These are phyloP conservation scores for Zygosaccharomyces kombuchaensis DNA, from an alignment of 805 yeast species.

Conservation along the genomic window DNA sequence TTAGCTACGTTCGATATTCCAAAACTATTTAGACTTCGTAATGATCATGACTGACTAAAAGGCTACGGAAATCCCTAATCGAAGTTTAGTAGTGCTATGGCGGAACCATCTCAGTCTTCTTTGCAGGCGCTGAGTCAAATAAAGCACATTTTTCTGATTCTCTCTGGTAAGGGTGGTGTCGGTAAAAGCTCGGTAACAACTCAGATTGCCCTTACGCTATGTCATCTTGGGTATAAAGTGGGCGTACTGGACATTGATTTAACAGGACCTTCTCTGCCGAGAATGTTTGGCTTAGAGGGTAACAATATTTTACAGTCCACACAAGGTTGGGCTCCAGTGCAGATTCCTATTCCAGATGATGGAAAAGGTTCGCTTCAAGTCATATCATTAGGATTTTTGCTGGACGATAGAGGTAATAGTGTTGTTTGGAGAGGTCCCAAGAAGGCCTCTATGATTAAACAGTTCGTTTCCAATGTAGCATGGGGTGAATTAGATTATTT, in stretches of 20 bases:
- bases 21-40: neutral
- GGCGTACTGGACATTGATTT: conserved; percentile 94
- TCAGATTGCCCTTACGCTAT: conserved; percentile 82
- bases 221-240: conserved; percentile 67
- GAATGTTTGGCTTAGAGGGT: conserved; percentile 90
- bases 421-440: conserved; percentile 99
- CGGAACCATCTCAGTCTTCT: conserved; percentile 10
- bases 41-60: neutral
- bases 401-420: conserved; percentile 79
- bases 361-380: conserved; percentile 48
- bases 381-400: conserved; percentile 84
- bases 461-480: conserved; percentile 81
- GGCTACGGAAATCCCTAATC: neutral
- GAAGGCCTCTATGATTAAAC: conserved; percentile 95
- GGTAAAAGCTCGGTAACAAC: conserved; percentile 96
- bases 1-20: conserved; percentile 1
- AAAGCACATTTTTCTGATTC: conserved; percentile 71
- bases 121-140: conserved; percentile 45
- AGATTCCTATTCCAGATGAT: conserved; percentile 31
- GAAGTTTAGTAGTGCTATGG: conserved; percentile 3
- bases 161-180: conserved; percentile 96
- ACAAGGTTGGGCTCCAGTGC: conserved; percentile 91
- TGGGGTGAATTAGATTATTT: conserved; percentile 81
- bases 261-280: conserved; percentile 93
- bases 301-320: conserved; percentile 75